Evolutionary conservation across 2,329 filamentous ascomycete genomes (phyloP), one percentile per base, ranked within the genome.

Genomic region (Fusarium sp.): DNA sequence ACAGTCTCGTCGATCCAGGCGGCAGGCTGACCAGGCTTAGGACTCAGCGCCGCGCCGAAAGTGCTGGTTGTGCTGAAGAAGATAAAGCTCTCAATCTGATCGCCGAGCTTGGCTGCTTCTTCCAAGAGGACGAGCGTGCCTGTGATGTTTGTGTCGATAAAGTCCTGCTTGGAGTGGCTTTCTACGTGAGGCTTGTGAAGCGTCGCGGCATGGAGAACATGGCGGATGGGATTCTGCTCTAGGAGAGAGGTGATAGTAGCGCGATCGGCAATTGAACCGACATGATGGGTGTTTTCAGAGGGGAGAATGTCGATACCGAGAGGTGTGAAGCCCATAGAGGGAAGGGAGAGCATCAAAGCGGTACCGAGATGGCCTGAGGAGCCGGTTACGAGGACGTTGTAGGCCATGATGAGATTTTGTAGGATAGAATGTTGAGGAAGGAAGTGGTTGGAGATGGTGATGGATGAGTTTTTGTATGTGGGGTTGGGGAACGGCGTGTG

Each of bases 161-260:
- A 85, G 39, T 81, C 78, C 31, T 77, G 67, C 59, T 81, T 82
- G n/a, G 80, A 70, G 72, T 85, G 83, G 7, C 78, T 82, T n/a
- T 72, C 76, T 7, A 85, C 75, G 63, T 85, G 83, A 1, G 83
- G 83, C 46, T 85, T 85, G 76, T 85, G 83, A 1, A 85, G 79
- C 14, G 83, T 82, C 1, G 83, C 83, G 0, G 80, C 76, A 72
- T 85, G 81, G 31, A 85, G 69, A n/a, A 85, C 69, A 54, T 84
- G 81, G 10, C 67, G 69, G 54, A 84, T 80, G 2, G 76, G 69
- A 60, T 80, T 69, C 2, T 72, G 38, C 1, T 66, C 28, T 42
- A 84, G 70, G 10, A 84, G 40, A 4, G 60, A 64, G 3, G 67
- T 45, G 31, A 84, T 56, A 14, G 82, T 75, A 5, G 55, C 48